Evolutionary conservation across 805 yeast species (phyloP).

Genomic region (Myxozyma neotropica): DNA sequence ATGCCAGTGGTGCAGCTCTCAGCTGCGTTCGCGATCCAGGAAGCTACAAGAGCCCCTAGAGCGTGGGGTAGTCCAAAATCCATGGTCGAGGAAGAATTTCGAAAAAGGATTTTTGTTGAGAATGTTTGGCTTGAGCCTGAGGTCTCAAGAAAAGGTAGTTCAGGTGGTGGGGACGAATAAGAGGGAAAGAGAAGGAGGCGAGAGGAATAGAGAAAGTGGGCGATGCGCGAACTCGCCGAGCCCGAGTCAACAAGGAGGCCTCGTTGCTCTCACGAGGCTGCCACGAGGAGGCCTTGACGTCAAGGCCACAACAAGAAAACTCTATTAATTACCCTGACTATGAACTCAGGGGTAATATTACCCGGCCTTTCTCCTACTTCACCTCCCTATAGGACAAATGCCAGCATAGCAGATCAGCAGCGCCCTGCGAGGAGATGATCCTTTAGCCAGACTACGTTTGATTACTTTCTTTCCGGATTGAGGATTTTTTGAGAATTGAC

Average conservation of each 20-base stretch:
- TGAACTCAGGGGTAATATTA: conserved; percentile 10
- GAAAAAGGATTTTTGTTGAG: neutral
- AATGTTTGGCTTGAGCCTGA: too few relatives aligned
- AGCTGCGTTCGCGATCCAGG: neutral
- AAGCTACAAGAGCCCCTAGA: neutral
- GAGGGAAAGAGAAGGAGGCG: too few relatives aligned
- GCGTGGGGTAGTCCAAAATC: neutral
- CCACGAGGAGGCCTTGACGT: too few relatives aligned
- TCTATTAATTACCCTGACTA: neutral
- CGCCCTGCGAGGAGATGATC: neutral
- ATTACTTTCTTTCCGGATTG: neutral
- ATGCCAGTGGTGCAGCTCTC: neutral
- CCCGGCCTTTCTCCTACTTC: neutral
- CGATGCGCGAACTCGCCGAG: too few relatives aligned
- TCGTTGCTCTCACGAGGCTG: too few relatives aligned
- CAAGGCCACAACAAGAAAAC: neutral
- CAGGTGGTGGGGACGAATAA: too few relatives aligned
- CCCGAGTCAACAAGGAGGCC: too few relatives aligned
- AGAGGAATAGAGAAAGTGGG: too few relatives aligned
- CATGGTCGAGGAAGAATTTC: neutral
- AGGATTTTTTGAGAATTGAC: too few relatives aligned
- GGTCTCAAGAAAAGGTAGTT: too few relatives aligned
- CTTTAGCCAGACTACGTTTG: neutral
- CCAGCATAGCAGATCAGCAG: neutral
- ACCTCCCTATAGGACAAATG: neutral